Base-by-base conservation (phyloP, 768 basidiomycete species). In the Jaapia argillacea region DNA sequence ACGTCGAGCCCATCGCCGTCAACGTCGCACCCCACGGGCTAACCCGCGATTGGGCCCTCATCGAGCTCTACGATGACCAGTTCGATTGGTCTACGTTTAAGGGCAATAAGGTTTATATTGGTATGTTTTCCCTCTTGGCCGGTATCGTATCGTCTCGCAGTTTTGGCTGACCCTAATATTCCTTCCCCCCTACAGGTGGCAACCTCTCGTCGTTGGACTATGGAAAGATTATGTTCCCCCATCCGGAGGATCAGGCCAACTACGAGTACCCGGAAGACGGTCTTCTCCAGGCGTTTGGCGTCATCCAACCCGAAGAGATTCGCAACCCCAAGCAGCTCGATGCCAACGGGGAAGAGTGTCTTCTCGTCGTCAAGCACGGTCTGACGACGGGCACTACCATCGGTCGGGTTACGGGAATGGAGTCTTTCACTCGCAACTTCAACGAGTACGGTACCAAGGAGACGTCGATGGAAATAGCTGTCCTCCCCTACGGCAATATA, bases 301-400 rank as follows among this genome's bases (percentile, higher is more conserved):
- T 56, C 41, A 39, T 62, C 51, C 10, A 45, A 41, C 55, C 51
- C 1, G 46, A 47, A 16, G 54, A 58, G 45, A 33, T 62, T 35
- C 47, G 47, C 48, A 5, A 45, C 38, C 62, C 59, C 21, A 20
- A 43, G 23, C 20, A 44, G 38, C 52, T 52, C 38, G 60, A 58
- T 46, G 46, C 47, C 12, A 41, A 61, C 45, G 45, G 48, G 10
- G 53, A 57, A 28, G 10, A 40, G 28, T 56, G 49, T 43, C 41
- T 64, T 14, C 12, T 58, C 10, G 63, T 59, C 22, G 41, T 61
- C 35, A 63, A 63, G 50, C 56, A 50, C 49, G 58, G 62, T 24
- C 10, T 6, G 12, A 47, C 49, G 22, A 60, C 62, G 3, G 54
- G 52, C 14, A 37, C 47, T 36, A 64, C 62, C 43, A 41, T 59